Evolutionary conservation across 176 grass and related monocot genomes (phyloP).

Genomic region (Dactylis glomerata): DNA sequence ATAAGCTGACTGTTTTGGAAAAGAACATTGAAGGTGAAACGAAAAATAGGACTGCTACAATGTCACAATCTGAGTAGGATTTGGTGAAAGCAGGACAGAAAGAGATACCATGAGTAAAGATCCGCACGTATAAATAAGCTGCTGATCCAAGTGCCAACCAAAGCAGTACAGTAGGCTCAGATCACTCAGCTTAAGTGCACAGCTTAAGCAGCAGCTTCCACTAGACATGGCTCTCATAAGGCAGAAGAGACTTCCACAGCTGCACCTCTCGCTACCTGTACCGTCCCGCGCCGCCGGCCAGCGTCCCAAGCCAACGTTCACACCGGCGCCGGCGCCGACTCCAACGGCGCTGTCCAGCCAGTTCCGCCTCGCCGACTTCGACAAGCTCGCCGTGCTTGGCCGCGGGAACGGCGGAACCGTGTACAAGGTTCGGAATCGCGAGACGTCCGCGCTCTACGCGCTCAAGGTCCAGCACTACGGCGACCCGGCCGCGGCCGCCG

Average conservation of each 20-base stretch:
- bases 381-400: slow-evolving; percentile 42
- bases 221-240: slow-evolving; percentile 28
- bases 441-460: slow-evolving; percentile 43
- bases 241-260: slow-evolving; percentile 25
- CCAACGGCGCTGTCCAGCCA: background rate
- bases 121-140: background rate
- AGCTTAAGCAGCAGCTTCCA: background rate
- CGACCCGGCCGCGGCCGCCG: slow-evolving; percentile 5
- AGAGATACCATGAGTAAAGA: background rate
- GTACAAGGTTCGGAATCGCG: slow-evolving; percentile 55
- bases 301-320: background rate
- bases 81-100: no score
- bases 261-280: slow-evolving; percentile 40
- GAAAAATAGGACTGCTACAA: no score
- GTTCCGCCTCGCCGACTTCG: slow-evolving; percentile 50
- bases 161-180: background rate
- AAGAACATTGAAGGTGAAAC: slow-evolving; percentile 1
- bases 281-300: slow-evolving; percentile 1
- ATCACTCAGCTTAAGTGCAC: background rate
- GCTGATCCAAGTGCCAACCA: background rate
- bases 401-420: slow-evolving; percentile 52
- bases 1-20: background rate
- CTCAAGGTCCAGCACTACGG: slow-evolving; percentile 43
- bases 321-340: background rate
- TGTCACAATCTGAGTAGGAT: background rate